Evolutionary conservation across 345 rosid species (phyloP), one percentile per base, ranked within the genome.

Genomic region (Carallia brachiata): DNA sequence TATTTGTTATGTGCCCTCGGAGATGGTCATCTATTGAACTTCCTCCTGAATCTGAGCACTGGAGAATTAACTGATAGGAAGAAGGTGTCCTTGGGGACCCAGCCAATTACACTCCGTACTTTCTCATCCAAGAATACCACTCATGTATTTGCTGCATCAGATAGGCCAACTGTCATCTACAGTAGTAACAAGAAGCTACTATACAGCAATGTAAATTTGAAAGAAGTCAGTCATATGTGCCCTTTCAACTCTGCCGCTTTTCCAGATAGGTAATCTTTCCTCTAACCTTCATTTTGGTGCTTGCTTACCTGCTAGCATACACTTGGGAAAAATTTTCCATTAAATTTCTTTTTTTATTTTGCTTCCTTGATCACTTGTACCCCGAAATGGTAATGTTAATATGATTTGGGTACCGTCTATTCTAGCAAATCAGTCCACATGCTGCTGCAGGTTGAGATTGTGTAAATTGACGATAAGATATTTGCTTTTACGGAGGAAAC

Each of bases 1-100:
- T 94, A 91, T 89, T 82, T 94, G 85, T 80, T 94, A 70, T 94
- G 98, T 79, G 97, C 95, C 65, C 97, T 94, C 69, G 97, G 98
- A 83, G 98, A 94, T 76, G 97, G 98, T 34, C 96, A 91, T 83
- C 95, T 94, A 63, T 75, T 94, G 69, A 94, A 85, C 81, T 91
- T 91, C 74, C 81, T 84, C 65, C 79, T 94, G 82, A 93, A 90
- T 79, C 81, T 86, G 78, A 80, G 78, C 57, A 83, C 77, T 6
- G 96, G 97, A 36, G 89, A 88, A 83, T 78, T 94, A 68, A 76
- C 90, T 5, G 90, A 90, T 73, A 84, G 97, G 70, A 94, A 94
- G 72, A 94, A 90, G 80, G 90, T 91, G 31, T 91, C 98, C 47
- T 83, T 91, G 13, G 98, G 98, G 61, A 91, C 96, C 62, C 96